A percentile compares a stretch with the other conserved stretches of the same genome.
Conservation (phyloP, 495 filamentous ascomycete species). For the Lasiosphaeria miniovina region DNA sequence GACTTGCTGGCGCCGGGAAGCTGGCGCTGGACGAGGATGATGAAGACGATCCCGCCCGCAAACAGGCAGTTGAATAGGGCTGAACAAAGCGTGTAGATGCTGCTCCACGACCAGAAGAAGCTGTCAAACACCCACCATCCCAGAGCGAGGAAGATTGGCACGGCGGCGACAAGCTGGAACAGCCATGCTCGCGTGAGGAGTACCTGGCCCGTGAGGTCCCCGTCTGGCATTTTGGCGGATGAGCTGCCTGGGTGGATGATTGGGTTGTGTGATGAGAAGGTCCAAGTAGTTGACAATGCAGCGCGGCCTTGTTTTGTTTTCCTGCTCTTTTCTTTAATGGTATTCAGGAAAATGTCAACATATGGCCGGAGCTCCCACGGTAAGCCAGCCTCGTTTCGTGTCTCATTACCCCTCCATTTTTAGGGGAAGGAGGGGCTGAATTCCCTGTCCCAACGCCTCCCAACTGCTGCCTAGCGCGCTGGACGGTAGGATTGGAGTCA, state of each 20-base stretch:
- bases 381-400: background rate
- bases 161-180: background rate
- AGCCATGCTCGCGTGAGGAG: background rate
- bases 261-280: background rate
- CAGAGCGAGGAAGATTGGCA: background rate
- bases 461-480: background rate
- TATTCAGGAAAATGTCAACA: background rate
- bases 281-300: background rate
- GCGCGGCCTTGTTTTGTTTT: background rate
- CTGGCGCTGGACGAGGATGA: slow-evolving; percentile 1
- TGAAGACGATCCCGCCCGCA: background rate
- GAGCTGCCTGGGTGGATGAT: background rate
- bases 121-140: background rate
- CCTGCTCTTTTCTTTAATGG: background rate
- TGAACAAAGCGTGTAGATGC: background rate
- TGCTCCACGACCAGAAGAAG: background rate
- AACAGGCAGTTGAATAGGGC: background rate
- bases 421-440: background rate
- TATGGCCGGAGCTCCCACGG: background rate
- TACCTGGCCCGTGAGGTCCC: background rate
- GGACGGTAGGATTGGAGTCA: background rate
- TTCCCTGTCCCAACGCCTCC: background rate
- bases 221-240: background rate
- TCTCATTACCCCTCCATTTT: background rate
- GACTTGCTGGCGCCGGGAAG: background rate